These are phyloP conservation scores for Umbelopsis sp. DNA, from an alignment of 371 early-diverging fungal species.

Conservation along the genomic window DNA sequence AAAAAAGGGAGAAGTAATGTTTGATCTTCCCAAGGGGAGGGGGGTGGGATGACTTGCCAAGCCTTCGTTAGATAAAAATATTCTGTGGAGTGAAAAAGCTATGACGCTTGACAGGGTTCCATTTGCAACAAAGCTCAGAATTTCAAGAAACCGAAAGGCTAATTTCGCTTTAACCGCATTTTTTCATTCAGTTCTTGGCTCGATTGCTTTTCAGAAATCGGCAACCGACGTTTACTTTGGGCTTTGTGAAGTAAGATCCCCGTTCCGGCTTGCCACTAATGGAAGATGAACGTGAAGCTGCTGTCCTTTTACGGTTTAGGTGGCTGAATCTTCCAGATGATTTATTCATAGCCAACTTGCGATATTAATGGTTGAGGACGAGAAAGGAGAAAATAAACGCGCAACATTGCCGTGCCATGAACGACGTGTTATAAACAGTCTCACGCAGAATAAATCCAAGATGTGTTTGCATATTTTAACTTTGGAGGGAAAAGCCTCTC, in stretches of 20 bases:
- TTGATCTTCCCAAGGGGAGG: background rate
- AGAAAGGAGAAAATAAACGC: background rate
- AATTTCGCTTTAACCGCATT: no score
- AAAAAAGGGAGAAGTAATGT: background rate
- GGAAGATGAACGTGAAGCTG: background rate
- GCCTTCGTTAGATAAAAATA: background rate
- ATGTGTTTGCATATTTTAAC: no score
- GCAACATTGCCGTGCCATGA: background rate
- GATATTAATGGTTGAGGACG: no score
- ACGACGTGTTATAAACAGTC: background rate
- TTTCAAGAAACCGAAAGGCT: background rate
- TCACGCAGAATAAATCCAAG: no score
- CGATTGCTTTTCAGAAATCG: constrained; percentile 6
- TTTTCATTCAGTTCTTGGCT: background rate
- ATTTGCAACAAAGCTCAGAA: background rate
- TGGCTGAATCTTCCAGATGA: background rate
- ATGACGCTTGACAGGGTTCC: no score
- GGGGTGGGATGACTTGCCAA: background rate
- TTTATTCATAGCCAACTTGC: no score
- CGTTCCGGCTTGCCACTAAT: constrained; percentile 15
- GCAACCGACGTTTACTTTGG: constrained; percentile 1
- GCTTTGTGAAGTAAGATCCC: background rate
- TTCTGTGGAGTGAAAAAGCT: background rate
- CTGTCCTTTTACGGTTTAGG: constrained; percentile 1
- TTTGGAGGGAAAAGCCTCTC: no score